Evolutionary conservation across 768 basidiomycete species (phyloP).

Genomic region (Zangia roseola): DNA sequence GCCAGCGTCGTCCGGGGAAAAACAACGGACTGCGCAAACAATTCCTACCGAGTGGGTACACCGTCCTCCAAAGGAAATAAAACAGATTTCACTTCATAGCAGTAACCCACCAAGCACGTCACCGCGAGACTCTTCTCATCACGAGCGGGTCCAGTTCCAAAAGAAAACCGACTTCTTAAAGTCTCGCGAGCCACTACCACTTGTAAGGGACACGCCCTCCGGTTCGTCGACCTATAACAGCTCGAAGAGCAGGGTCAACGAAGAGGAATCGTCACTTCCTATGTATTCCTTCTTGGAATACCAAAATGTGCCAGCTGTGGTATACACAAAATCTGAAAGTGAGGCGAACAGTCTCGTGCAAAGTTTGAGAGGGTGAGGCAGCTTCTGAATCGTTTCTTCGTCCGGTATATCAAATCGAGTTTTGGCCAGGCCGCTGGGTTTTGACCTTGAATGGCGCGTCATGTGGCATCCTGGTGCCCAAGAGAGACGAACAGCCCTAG

Average conservation of each 20-base stretch:
- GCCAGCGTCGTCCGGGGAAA: neutral
- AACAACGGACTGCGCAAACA: neutral
- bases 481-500: constrained; percentile 41
- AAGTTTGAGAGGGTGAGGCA: constrained; percentile 36
- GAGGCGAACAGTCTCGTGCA: constrained; percentile 42
- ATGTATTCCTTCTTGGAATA: constrained; percentile 41
- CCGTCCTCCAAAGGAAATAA: neutral
- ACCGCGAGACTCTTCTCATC: neutral
- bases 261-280: constrained; percentile 21
- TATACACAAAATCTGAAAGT: constrained; percentile 41
- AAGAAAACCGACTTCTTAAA: neutral
- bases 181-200: neutral
- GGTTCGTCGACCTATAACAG: constrained; percentile 6
- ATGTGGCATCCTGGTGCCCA: constrained; percentile 29
- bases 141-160: neutral
- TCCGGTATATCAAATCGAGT: neutral
- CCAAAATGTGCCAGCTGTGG: constrained; percentile 27
- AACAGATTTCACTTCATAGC: neutral
- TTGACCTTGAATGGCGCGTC: constrained; percentile 52
- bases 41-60: constrained; percentile 12
- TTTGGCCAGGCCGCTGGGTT: constrained; percentile 42
- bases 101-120: constrained; percentile 1
- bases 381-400: too few species aligned
- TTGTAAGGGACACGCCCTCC: neutral
- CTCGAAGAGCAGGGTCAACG: neutral